Evolutionary conservation across 257 asterid species (phyloP), one percentile per base, ranked within the genome.

Genomic region (Coffea eugenioides): DNA sequence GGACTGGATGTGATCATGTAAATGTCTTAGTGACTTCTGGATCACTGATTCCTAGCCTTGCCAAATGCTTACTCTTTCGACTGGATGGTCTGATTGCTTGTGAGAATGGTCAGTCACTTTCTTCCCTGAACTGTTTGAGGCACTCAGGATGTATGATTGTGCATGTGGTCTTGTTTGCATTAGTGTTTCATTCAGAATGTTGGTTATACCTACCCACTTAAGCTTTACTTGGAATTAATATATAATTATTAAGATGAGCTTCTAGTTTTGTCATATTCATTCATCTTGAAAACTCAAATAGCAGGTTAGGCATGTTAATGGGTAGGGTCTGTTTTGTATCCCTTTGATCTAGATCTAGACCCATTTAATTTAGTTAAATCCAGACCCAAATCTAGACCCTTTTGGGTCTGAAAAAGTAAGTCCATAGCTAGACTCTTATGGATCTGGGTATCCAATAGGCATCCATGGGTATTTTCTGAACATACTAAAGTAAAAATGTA

Each of bases 1-100:
- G 66, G 74, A 82, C 81, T 48, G 77, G 81, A 36, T 82, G 46
- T 76, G 89, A 88, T 86, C 88, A 92, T 82, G 94, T 95, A 68
- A 95, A 95, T 79, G 80, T 95, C 77, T 82, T 95, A 48, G 99
- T 95, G 81, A 95, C 99, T 77, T 90, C 98, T 46, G 98, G 98
- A 36, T 88, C 97, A 34, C 91, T 95, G 81, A 78, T 95, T 84
- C 98, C 99, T 81, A 95, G 98, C 91, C 87, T 95, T 80, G 96
- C 89, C 86, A 95, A 95, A 84, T 93, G 98, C 92, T 85, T 93
- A 78, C 92, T 91, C 86, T 92, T 86, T 80, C 89, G 95, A 52
- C 96, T 95, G 39, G 92, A 87, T 80, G 84, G 81, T 69, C 64
- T 92, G 71, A 51, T 95, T 77, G 77, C 93, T 76, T 90, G 89